These are phyloP conservation scores for Pichia terricola DNA, from an alignment of 1,139 yeast species.

Conservation along the genomic window DNA sequence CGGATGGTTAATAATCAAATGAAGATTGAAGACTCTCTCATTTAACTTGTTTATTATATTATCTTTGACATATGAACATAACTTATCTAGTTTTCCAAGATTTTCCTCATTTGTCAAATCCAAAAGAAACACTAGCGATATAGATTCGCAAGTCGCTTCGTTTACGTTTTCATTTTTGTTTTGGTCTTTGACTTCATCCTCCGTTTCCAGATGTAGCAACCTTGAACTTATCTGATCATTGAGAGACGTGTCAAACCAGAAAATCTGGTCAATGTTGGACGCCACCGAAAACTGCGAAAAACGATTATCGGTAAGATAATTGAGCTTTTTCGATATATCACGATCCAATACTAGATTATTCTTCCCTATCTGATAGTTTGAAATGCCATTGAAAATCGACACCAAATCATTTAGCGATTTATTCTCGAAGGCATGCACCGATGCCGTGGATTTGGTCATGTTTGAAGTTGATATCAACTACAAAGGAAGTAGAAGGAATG, in stretches of 20 bases:
- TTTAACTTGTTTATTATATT: not conserved
- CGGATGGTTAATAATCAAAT: conserved; percentile 8
- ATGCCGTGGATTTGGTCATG: not conserved
- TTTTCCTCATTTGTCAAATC: conserved; percentile 2
- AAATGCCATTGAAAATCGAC: conserved; percentile 14
- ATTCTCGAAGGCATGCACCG: not conserved
- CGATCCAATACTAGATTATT: conserved; percentile 8
- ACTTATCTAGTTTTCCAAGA: conserved; percentile 1
- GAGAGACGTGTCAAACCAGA: not conserved
- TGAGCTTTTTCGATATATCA: conserved; percentile 4
- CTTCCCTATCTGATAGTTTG: conserved; percentile 2
- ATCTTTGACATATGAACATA: conserved; percentile 1
- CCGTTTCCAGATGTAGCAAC: not conserved
- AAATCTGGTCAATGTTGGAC: conserved; percentile 1
- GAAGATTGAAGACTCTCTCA: conserved; percentile 1
- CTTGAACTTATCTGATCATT: too few species aligned
- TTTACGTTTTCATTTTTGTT: not conserved
- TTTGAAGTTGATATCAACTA: conserved; percentile 8
- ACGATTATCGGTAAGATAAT: conserved; percentile 8
- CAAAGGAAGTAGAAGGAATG: not conserved
- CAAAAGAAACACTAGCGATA: conserved; percentile 5
- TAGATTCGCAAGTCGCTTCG: not conserved
- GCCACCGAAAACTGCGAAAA: conserved; percentile 6
- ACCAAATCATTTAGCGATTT: conserved; percentile 2
- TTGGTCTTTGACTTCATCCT: not conserved